phyloP scores from a whole-genome alignment of 2,329 filamentous ascomycete species.

The Cordyceps pruinosa region DNA sequence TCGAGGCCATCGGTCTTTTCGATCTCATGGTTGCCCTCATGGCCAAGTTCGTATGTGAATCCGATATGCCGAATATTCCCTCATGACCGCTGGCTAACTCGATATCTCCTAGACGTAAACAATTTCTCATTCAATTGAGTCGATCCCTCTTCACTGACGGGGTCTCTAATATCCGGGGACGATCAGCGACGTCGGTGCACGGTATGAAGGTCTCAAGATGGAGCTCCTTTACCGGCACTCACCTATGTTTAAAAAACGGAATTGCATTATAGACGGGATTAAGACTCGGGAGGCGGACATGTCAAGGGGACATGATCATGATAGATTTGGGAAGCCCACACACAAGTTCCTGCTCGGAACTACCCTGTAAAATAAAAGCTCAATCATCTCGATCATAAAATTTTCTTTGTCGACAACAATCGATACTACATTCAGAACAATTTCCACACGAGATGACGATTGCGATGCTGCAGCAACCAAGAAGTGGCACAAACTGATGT shows the following conservation, averaged over 20 bases:
- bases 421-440: background rate
- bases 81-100: constrained; percentile 4
- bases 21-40: constrained; percentile 89
- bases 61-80: background rate
- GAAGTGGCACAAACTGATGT: background rate
- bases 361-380: constrained; percentile 38
- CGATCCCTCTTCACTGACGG: constrained; percentile 13
- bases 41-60: constrained; percentile 71
- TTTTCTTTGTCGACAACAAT: constrained; percentile 20
- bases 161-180: constrained; percentile 13
- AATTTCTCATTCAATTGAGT: constrained; percentile 19
- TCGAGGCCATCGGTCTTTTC: constrained; percentile 86
- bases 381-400: constrained; percentile 32
- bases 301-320: constrained; percentile 27
- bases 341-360: constrained; percentile 26
- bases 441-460: background rate
- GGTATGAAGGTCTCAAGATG: constrained; percentile 5
- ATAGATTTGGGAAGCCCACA: constrained; percentile 29
- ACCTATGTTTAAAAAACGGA: constrained; percentile 14
- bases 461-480: background rate
- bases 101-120: constrained; percentile 29
- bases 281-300: constrained; percentile 19
- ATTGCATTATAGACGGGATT: constrained; percentile 14
- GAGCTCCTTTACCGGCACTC: constrained; percentile 7
- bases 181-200: constrained; percentile 13